Percentiles rank a stretch among this genome's conserved stretches.
phyloP scores from a whole-genome alignment of 1,139 yeast genomes.

The Lodderomyces metapsilosis region DNA sequence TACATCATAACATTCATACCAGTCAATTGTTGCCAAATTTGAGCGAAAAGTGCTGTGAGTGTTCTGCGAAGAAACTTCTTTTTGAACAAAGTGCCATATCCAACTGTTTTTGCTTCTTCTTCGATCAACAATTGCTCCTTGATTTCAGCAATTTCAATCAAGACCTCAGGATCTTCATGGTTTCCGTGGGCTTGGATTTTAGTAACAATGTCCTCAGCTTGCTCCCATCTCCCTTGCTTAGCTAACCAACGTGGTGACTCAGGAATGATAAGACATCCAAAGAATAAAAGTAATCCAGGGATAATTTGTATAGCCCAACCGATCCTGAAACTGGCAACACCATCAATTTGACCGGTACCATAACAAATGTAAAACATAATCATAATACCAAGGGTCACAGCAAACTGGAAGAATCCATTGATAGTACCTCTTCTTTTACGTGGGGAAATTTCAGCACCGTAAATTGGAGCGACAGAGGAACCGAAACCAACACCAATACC shows the following conservation, averaged over 20 bases:
- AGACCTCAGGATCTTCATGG: slow-evolving; percentile 50
- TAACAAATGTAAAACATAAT: slow-evolving; percentile 59
- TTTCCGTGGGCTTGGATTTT: slow-evolving; percentile 56
- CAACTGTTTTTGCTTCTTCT: slow-evolving; percentile 32
- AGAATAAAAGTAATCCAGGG: slow-evolving; percentile 55
- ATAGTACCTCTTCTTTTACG: slow-evolving; percentile 62
- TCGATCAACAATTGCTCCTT: slow-evolving; percentile 47
- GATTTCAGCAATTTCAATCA: slow-evolving; percentile 58
- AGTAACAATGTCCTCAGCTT: slow-evolving; percentile 53
- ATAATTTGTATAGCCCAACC: slow-evolving; percentile 69
- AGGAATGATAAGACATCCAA: slow-evolving; percentile 53
- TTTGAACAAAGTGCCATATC: slow-evolving; percentile 48
- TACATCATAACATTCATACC: slow-evolving; percentile 71
- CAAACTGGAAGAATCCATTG: slow-evolving; percentile 67
- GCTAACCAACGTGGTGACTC: slow-evolving; percentile 80
- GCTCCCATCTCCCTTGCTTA: slow-evolving; percentile 65
- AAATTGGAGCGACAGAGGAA: slow-evolving; percentile 70
- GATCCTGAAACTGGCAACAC: slow-evolving; percentile 56
- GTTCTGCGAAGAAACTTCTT: slow-evolving; percentile 48
- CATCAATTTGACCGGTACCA: slow-evolving; percentile 52
- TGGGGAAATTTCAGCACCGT: slow-evolving; percentile 72
- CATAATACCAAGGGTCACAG: slow-evolving; percentile 66
- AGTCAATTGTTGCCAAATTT: slow-evolving; percentile 61
- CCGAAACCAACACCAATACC: slow-evolving; percentile 73
- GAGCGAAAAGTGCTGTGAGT: slow-evolving; percentile 51